Evolutionary conservation across 148 eudicot genomes (phyloP).

Genomic region (Cornus suecica): DNA sequence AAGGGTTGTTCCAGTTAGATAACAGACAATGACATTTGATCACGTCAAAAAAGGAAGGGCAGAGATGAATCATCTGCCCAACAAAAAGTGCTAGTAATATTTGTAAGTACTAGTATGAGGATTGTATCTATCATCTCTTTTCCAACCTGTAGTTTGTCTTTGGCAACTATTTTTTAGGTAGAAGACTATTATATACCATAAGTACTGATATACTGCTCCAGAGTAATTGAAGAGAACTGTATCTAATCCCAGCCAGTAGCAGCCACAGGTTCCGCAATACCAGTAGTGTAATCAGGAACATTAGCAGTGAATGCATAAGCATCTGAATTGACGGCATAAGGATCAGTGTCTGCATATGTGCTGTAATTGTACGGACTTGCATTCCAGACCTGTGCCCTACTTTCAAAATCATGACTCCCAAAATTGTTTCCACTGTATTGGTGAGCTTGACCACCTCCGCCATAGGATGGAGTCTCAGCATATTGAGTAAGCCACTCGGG

Average conservation of each 20-base stretch:
- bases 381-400: slow-evolving; percentile 9
- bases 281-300: background rate
- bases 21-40: background rate
- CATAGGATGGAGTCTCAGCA: slow-evolving; percentile 34
- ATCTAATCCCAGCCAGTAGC: slow-evolving; percentile 46
- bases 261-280: background rate
- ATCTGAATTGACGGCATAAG: slow-evolving; percentile 2
- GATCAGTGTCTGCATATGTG: slow-evolving; percentile 22
- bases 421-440: slow-evolving; percentile 44
- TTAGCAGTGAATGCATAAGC: slow-evolving; percentile 4
- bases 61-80: background rate
- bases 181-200: background rate
- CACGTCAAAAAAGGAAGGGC: background rate
- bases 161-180: background rate
- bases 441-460: slow-evolving; percentile 29
- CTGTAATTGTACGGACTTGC: slow-evolving; percentile 25
- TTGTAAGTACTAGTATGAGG: background rate
- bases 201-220: background rate
- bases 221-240: background rate
- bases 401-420: slow-evolving; percentile 54
- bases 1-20: background rate
- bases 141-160: slow-evolving; percentile 1
- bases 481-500: slow-evolving; percentile 59
- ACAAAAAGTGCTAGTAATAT: background rate
- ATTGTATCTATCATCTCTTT: slow-evolving; percentile 4